Evolutionary conservation across 768 basidiomycete genomes (phyloP), one percentile per base, ranked within the genome.

Genomic region (Tulasnella sp.): DNA sequence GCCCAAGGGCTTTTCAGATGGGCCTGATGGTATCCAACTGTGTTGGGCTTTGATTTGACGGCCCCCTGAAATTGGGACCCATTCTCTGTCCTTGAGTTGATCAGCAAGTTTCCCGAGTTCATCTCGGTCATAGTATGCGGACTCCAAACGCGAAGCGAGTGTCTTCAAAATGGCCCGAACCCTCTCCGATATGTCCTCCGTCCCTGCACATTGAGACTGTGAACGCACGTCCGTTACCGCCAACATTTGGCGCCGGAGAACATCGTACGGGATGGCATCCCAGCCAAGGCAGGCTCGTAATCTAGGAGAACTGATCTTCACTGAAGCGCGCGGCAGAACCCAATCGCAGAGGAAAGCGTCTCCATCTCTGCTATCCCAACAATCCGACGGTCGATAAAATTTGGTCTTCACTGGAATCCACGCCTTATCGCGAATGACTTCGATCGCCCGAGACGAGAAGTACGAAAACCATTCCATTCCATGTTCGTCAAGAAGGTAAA

Each of bases 341-440:
- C 24, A 54, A 64, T 77, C 76, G 76, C 58, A 77, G 46, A 77
- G 58, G 4, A 54, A 54, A 41, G 41, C 6, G 28, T 77, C 76
- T 34, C 28, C 28, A 18, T 7, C 7, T 54, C 50, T 50, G 7
- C 48, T 54, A 18, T 77, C 76, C 76, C 76, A 64, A 18, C 28
- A 48, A 24, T 77, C 44, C 24, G 46, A 54, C 9, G 76, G 40
- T 14, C 14, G 58, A 42, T 41, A 28, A 24, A 46, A 77, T 14
- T 37, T 58, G 20, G 20, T 31, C 16, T 28, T 28, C 20, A 54
- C 76, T n/a, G 40, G 58, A 12, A 77, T 44, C 76, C 76, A 77
- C 22, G 41, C 44, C 1, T 54, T 24, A 34, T 64, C 42, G 12
- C 31, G 12, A 48, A 64, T 20, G 24, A n/a, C 50, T 5, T 24